Base-by-base conservation (phyloP, 495 filamentous ascomycete species). In the Venustampulla echinocandica region DNA sequence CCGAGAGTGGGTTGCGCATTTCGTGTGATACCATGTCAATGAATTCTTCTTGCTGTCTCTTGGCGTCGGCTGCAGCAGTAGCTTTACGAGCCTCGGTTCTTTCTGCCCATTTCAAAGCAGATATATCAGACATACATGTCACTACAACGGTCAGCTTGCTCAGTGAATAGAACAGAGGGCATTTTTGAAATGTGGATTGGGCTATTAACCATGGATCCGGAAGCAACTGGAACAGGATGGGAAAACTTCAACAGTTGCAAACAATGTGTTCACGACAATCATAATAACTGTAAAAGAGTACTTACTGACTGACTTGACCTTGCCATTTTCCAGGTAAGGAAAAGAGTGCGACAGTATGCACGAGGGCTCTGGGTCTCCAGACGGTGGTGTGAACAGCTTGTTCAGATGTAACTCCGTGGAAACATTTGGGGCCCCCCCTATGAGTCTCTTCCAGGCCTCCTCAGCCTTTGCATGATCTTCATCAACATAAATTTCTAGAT, bases 11-110 rank as follows among this genome's bases (percentile, higher is more conserved):
- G 46, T 87, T 88, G 3, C 82, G 71, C 56, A 87, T 81, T 53
- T 88, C 82, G 54, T 87, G 82, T 24, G 76, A 82, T 27, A 79
- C 84, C 61, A 84, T 86, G 59, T 85, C 82, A 56, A 87, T 85
- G 55, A 86, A 87, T 28, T 77, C 79, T 52, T 86, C 76, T 44
- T 79, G 77, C 42, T 76, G 73, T 19, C 65, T 60, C 46, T 77
- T 76, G 15, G 65, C 65, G 11, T 70, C 64, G 22, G 20, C 58
- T 55, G 11, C 54, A 0, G 50, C 54, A 60, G 32, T 52, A 39
- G n/a, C 50, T 56, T 5, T 58, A 55, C 13, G 60, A 61, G 14
- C 58, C 66, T 57, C 25, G 9, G 13, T 18, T 44, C 14, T 33
- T 32, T 33, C 15, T 10, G 79, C 77, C 51, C 76, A 69, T 42